Conservation (phyloP, 2,329 filamentous ascomycete species). For the Hypoxylon sp. region DNA sequence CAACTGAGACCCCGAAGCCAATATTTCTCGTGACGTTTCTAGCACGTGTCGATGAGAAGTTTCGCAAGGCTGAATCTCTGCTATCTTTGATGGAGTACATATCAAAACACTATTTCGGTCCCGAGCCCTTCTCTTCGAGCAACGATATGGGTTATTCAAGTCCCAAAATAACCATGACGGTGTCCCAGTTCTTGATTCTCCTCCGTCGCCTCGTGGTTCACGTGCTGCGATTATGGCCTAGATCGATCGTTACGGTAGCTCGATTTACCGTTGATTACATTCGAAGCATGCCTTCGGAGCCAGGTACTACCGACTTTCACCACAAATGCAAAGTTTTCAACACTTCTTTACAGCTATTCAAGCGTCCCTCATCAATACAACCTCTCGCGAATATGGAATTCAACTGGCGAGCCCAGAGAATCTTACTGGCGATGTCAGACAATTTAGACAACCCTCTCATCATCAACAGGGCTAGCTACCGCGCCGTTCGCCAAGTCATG, state of each 20-base stretch:
- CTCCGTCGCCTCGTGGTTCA: conserved; percentile 46
- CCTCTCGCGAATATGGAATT: conserved; percentile 56
- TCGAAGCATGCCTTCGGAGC: conserved; percentile 38
- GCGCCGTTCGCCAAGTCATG: conserved; percentile 65
- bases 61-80: conserved; percentile 50
- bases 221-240: conserved; percentile 46
- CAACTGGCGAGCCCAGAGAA: conserved; percentile 69
- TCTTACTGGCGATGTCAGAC: conserved; percentile 65
- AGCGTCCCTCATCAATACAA: conserved; percentile 49
- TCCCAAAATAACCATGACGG: conserved; percentile 26
- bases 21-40: conserved; percentile 56
- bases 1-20: conserved; percentile 52
- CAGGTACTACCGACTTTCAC: conserved; percentile 41
- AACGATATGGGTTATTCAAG: neutral
- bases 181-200: conserved; percentile 42
- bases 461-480: conserved; percentile 65
- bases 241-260: conserved; percentile 48
- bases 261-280: conserved; percentile 50
- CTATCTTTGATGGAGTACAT: conserved; percentile 52
- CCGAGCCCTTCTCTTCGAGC: neutral
- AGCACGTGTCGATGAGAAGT: conserved; percentile 51
- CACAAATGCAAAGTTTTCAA: conserved; percentile 57
- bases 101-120: conserved; percentile 35
- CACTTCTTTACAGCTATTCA: conserved; percentile 53
- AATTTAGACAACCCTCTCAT: conserved; percentile 61